phyloP scores from a whole-genome alignment of 73 alveolate species.

The Tetrahymena thermophila region DNA sequence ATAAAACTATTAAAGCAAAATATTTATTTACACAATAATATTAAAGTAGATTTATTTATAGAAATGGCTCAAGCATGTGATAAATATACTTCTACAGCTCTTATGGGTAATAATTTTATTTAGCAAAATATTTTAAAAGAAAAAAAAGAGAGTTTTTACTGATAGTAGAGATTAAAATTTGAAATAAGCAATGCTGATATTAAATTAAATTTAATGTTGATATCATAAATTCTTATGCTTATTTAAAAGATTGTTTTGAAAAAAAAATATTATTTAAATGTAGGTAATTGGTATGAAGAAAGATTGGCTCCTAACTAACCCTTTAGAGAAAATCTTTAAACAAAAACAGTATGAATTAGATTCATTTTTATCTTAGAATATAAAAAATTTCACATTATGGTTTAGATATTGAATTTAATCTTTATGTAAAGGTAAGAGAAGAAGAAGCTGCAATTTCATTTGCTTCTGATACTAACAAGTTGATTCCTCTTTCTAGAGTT shows the following conservation, averaged over 20 bases:
- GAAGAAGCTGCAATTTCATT: neutral
- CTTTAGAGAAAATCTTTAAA: neutral
- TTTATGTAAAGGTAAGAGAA: neutral
- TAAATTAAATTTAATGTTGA: neutral
- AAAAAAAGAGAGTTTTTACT: neutral
- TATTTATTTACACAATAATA: no score
- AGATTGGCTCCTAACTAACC: neutral
- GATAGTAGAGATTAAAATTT: neutral
- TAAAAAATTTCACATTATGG: neutral
- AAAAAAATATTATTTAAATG: neutral
- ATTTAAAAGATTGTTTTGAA: neutral
- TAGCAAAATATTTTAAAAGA: neutral
- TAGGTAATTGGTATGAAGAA: neutral
- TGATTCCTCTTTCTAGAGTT: constrained; percentile 1
- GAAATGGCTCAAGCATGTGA: neutral
- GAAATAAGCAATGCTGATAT: neutral
- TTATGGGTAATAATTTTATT: neutral
- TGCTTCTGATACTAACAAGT: neutral
- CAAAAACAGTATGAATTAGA: neutral
- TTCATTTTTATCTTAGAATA: neutral
- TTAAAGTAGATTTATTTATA: neutral
- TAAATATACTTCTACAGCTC: neutral
- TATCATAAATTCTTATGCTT: no score
- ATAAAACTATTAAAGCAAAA: neutral
- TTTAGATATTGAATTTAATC: neutral